Evolutionary conservation across 352 stramenopile genomes (phyloP), one percentile per base, ranked within the genome.

Genomic region (Globisporangium radiosum): DNA sequence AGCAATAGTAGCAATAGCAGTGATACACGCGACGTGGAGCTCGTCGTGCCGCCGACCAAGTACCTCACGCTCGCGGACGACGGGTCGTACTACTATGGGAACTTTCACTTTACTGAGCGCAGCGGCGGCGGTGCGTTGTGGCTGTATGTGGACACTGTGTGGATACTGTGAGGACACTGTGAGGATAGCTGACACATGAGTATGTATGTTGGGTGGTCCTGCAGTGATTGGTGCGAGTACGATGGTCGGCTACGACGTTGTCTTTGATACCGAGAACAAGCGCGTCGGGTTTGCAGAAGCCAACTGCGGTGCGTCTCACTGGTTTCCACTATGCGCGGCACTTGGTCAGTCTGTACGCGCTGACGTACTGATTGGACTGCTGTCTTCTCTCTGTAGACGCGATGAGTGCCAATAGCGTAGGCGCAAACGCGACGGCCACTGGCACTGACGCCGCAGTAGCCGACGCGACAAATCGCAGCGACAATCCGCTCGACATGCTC

Each of bases 171-270:
- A 17, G 25, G 25, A 25, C 25, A 25, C 25, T 59, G 9, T 38
- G 11, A 39, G 52, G 44, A 56, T 60, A 11, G 25, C 25, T 25
- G 25, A 25, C 25, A 25, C 25, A 2, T 25, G 25, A 2, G 25
- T 25, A 25, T 25, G 25, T 2, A 25, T 25, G 2, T 25, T 25
- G 25, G 25, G 1, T 47, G 36, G 17, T 7, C 42, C 14, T 53
- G 11, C 47, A 92, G 85, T 95, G 15, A 65, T 95, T 42, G 85
- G 85, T 15, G 81, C 83, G 0, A 92, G 80, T 52, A 75, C 70
- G 5, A 93, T 95, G 85, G 53, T 92, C 33, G 85, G 85, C 3
- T 86, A 87, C 44, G 75, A 95, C 36, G 84, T 93, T n/a, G 85
- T 95, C 17, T 95, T 95, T 59, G 85, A 95, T 62, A 63, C 65